Base-by-base conservation (phyloP, 2,329 filamentous ascomycete species). In the Beauveria pseudobassiana region DNA sequence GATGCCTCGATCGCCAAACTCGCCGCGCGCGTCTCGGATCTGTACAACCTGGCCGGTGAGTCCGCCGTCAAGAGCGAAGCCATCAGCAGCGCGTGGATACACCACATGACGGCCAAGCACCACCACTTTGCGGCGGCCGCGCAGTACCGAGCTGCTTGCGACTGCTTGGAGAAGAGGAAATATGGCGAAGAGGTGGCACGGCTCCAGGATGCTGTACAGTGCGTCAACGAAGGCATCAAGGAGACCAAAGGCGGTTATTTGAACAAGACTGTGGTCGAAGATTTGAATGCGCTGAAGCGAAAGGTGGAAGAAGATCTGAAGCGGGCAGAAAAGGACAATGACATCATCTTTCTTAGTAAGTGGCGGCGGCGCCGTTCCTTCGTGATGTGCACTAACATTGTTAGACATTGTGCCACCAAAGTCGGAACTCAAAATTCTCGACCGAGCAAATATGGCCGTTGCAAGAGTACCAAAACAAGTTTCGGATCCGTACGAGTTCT, bases 121-220 rank as follows among this genome's bases (percentile, higher is more conserved):
- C 90, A 97, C 71, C 95, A 98, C 74, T 98, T 99, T 75, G 93
- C 93, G 1, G 93, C 91, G 0, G 95, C 95, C 0, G 95, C 95
- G 0, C 95, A 99, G 72, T 98, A 93, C 68, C 82, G 95, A 16
- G 91, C 93, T 28, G 91, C 95, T 0, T 88, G 91, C 65, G 93
- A 97, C 70, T 95, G 91, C 67, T 74, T 99, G 16, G 95, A 98
- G 75, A 98, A 96, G 81, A 82, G 89, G 55, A 96, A 88, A 70
- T 99, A 97, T 67, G 95, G 95, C 53, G 95, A 99, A 72, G 95
- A 99, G 77, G 88, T 99, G 22, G 91, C 95, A 1, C 83, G 95
- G 10, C 74, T 99, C 57, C 83, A 84, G 50, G 93, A 98, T 69
- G 91, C 91, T 60, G 81, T 96, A 62, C 80, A 81, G 0, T 97